phyloP scores from a whole-genome alignment of 768 basidiomycete genomes.

The Paxillus rubicundulus region DNA sequence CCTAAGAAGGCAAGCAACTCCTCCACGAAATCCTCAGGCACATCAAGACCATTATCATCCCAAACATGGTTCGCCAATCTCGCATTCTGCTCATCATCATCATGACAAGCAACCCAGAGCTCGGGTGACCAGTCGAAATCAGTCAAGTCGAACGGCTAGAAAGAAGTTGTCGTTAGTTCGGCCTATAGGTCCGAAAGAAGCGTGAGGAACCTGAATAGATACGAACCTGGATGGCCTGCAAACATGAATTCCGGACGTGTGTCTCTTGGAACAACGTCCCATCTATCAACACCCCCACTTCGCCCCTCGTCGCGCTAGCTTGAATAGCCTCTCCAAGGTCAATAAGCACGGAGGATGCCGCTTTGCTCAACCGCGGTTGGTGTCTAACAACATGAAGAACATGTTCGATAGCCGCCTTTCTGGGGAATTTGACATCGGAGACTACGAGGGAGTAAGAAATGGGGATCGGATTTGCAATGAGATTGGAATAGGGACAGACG shows the following conservation, averaged over 20 bases:
- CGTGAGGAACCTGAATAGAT: background rate
- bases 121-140: slow-evolving; percentile 91
- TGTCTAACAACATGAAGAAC: slow-evolving; percentile 70
- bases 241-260: slow-evolving; percentile 80
- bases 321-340: slow-evolving; percentile 81
- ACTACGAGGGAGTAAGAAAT: slow-evolving; percentile 43
- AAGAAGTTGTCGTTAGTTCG: background rate
- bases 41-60: slow-evolving; percentile 95
- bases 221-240: slow-evolving; percentile 85
- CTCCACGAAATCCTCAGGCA: slow-evolving; percentile 59
- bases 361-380: slow-evolving; percentile 81
- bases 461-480: slow-evolving; percentile 5
- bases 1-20: slow-evolving; percentile 68
- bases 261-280: slow-evolving; percentile 85
- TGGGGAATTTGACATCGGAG: slow-evolving; percentile 68
- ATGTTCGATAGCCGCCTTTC: slow-evolving; percentile 61
- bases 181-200: background rate
- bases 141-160: slow-evolving; percentile 88
- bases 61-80: slow-evolving; percentile 77
- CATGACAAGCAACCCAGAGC: slow-evolving; percentile 86
- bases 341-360: slow-evolving; percentile 76
- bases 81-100: slow-evolving; percentile 86
- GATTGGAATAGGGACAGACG: background rate
- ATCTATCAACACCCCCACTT: slow-evolving; percentile 61
- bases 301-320: slow-evolving; percentile 56